phyloP scores from a whole-genome alignment of 306 rosid genomes.

The Cucumis cinereus region DNA sequence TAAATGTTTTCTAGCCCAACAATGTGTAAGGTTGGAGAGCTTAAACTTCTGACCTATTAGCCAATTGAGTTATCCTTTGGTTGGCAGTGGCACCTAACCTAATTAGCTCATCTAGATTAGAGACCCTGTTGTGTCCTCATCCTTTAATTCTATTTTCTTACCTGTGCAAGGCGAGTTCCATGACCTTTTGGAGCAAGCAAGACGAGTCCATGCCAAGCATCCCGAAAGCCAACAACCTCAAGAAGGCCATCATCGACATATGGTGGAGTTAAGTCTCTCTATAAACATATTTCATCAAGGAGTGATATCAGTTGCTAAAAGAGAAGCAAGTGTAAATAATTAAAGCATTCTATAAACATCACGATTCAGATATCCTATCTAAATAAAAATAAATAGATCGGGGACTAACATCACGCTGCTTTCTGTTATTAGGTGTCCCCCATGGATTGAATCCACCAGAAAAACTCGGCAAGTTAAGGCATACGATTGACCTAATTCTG shows the following conservation, averaged over 20 bases:
- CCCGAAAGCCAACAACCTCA: constrained; percentile 87
- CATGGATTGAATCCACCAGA: constrained; percentile 96
- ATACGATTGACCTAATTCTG: constrained; percentile 86
- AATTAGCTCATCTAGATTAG: neutral
- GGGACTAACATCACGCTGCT: constrained; percentile 33
- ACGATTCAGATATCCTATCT: constrained; percentile 5
- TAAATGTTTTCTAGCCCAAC: too few species aligned
- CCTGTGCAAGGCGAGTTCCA: constrained; percentile 99
- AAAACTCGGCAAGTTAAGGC: constrained; percentile 97
- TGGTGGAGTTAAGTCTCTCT: constrained; percentile 71
- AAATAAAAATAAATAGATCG: neutral
- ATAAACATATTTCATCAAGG: constrained; percentile 14
- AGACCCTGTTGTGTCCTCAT: neutral
- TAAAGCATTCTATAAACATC: neutral
- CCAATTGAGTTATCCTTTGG: too few species aligned
- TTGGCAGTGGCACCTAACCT: neutral
- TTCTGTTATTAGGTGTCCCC: constrained; percentile 63
- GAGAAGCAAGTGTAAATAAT: neutral
- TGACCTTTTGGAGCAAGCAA: constrained; percentile 89
- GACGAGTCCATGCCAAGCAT: constrained; percentile 98
- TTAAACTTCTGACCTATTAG: neutral
- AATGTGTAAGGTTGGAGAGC: too few species aligned
- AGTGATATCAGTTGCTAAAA: neutral
- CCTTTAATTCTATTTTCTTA: constrained; percentile 3
- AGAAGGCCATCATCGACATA: constrained; percentile 81